Evolutionary conservation across 441 rosid species (phyloP), one percentile per base, ranked within the genome.

Genomic region (Erodium trifolium): DNA sequence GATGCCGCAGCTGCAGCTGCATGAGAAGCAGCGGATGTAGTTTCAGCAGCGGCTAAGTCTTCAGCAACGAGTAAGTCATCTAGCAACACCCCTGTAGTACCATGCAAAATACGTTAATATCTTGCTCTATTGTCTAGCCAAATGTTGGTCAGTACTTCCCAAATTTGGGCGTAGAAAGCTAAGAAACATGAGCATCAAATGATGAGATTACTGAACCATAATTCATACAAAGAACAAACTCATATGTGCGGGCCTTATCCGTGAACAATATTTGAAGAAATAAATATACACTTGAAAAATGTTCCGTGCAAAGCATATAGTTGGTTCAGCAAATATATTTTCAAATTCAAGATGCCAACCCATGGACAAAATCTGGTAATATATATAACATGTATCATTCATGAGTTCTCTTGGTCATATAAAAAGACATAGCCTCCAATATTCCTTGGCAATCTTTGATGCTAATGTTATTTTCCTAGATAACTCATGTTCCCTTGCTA

Each of bases 61-160:
- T 91, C 98, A 73, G 98, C 91, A 59, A 84, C 88, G 82, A 94
- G 90, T 65, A 94, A 82, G 82, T 94, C 99, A 86, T 94, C 99
- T 72, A 94, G 96, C 83, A 94, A 77, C 75, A 90, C 97, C 68
- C 99, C 99, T 91, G 73, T 45, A 76, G 72, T 71, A 68, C 63
- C 63, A 59, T 72, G 70, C 63, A 78, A 9, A 29, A 45, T 4
- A 59, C 39, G 57, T 39, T 18, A 73, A 62, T 63, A 77, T 13
- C 63, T 59, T 59, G 29, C 63, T 18, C 31, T 8, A 59, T 17
- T 59, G 14, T 59, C 29, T 59, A 59, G 63, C 5, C 31, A 18
- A 13, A 18, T 18, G 63, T 59, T 19, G 63, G 31, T 57, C 12
- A 59, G 63, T 10, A 59, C 31, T 18, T 59, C 63, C 31, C 63